Evolutionary conservation across 306 rosid species (phyloP), one percentile per base, ranked within the genome.

Genomic region (Sicyos baderoa): DNA sequence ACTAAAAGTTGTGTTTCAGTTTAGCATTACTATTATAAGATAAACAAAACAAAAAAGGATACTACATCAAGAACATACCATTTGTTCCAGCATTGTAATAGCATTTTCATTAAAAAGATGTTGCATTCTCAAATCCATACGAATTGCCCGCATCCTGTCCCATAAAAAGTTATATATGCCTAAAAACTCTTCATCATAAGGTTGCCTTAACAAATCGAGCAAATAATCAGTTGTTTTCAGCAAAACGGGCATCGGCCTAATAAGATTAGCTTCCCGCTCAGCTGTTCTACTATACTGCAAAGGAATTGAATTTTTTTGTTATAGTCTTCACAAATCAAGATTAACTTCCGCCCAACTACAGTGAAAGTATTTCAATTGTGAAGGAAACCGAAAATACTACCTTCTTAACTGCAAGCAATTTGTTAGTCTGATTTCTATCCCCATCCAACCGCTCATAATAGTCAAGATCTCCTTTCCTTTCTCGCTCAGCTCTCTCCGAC

Each of bases 101-200:
- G 99, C 85, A 65, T 79, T 89, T 74, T 84, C 84, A 74, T 90
- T 84, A 86, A 93, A 93, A 74, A 90, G 87, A 76, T 93, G 99
- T 75, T 93, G 99, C 99, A 93, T 93, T 80, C 99, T 85, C 61
- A 93, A 82, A 80, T 93, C 99, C 99, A 93, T 93, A 23, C 97
- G 87, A 76, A 93, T 86, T 35, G 99, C 96, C 73, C 97, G 87
- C 99, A 93, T 93, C 87, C 99, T 86, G 70, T 93, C 99, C 99
- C 99, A 93, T 79, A 90, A 79, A 76, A 93, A 93, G 79, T 93
- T 93, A 78, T 93, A 93, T 21, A 72, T 74, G 68, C 97, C 87
- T 80, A 93, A 89, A 84, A 90, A 83, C 74, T 69, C 80, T 64
- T 90, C 90, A 75, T 79, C 88, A 79, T 93, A 93, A 66, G 96